These are phyloP conservation scores for Nemania bipapillata DNA, from an alignment of 2,329 filamentous ascomycete genomes.

Conservation along the genomic window DNA sequence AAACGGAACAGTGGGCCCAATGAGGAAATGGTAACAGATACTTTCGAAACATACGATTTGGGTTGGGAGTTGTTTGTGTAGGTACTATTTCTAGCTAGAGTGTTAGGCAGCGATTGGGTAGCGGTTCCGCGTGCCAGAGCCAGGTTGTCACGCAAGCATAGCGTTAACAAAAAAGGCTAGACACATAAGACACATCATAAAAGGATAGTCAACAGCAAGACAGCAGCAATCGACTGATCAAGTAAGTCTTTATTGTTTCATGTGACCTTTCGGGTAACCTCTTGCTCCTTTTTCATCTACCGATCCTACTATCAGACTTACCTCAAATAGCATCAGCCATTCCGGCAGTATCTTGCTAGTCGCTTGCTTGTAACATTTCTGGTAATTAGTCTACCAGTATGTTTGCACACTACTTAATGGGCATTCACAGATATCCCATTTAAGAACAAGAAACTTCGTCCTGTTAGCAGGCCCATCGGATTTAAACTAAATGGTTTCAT, in stretches of 20 bases:
- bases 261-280: neutral
- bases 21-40: neutral
- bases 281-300: too few species aligned
- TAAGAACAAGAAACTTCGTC: too few species aligned
- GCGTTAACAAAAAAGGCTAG: too few species aligned
- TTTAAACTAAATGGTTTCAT: too few species aligned
- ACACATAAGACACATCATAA: neutral
- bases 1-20: neutral
- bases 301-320: too few species aligned
- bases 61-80: neutral
- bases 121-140: neutral
- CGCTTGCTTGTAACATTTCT: too few species aligned
- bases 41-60: neutral
- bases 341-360: too few species aligned
- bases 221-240: neutral
- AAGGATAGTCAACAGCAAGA: neutral
- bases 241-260: neutral
- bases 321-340: too few species aligned
- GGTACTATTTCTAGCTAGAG: neutral
- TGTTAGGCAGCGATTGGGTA: neutral
- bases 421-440: too few species aligned
- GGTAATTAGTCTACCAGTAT: too few species aligned
- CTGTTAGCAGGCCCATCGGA: too few species aligned
- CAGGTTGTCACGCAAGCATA: neutral
- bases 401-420: too few species aligned